Conservation (phyloP, 1,139 yeast genomes). For the Geotrichum cucujoidarum region DNA sequence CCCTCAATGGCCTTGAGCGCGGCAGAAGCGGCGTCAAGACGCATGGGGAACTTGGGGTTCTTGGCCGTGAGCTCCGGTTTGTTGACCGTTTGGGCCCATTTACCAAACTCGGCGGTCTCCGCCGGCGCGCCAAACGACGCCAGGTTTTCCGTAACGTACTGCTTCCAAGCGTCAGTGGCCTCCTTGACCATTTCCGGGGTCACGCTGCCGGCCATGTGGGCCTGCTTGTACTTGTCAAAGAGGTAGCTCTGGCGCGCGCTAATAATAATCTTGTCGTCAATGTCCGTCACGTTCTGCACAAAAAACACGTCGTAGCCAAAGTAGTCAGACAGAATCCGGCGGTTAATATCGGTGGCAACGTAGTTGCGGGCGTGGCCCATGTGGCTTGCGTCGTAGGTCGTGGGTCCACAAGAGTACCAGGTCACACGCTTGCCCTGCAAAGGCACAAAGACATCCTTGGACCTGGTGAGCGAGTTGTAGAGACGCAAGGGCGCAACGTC, state of each 20-base stretch:
- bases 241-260: constrained; percentile 88
- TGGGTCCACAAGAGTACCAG: constrained; percentile 99
- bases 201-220: constrained; percentile 30
- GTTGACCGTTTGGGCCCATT: constrained; percentile 51
- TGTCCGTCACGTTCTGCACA: constrained; percentile 95
- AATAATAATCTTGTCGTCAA: constrained; percentile 91
- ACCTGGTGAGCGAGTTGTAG: constrained; percentile 79
- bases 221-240: constrained; percentile 52
- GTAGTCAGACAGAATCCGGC: constrained; percentile 81
- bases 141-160: constrained; percentile 56
- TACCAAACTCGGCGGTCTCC: constrained; percentile 39
- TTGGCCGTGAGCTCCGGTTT: constrained; percentile 46
- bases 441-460: constrained; percentile 73
- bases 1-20: constrained; percentile 43
- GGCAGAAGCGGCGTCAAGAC: constrained; percentile 55
- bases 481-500: constrained; percentile 40
- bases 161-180: constrained; percentile 43
- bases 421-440: constrained; percentile 55
- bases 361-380: constrained; percentile 99
- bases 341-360: constrained; percentile 87
- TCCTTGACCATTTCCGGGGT: constrained; percentile 40
- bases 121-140: constrained; percentile 38
- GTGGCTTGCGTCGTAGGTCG: constrained; percentile 94
- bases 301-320: constrained; percentile 83
- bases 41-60: constrained; percentile 85